phyloP scores from a whole-genome alignment of 2,329 filamentous ascomycete species.

The Rutstroemia sp. region DNA sequence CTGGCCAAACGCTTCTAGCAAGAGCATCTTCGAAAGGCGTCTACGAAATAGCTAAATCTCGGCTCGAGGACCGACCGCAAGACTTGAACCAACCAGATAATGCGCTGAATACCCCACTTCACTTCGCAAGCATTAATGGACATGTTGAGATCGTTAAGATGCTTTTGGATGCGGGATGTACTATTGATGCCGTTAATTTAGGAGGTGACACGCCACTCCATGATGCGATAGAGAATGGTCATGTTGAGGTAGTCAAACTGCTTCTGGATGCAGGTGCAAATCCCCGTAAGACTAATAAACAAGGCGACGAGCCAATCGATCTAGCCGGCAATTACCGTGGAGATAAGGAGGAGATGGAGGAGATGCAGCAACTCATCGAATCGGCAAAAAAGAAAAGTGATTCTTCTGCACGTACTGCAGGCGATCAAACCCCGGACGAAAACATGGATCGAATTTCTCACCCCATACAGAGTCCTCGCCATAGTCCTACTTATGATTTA shows the following conservation, averaged over 20 bases:
- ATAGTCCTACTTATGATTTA: conserved; percentile 40
- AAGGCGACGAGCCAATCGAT: conserved; percentile 86
- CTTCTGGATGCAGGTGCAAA: conserved; percentile 84
- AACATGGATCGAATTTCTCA: conserved; percentile 40
- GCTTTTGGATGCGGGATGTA: conserved; percentile 76
- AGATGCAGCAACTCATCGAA: conserved; percentile 64
- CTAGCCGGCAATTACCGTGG: conserved; percentile 69
- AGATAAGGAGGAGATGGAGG: conserved; percentile 40
- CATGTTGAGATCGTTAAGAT: conserved; percentile 82
- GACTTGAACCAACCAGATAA: conserved; percentile 88
- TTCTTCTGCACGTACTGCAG: conserved; percentile 48
- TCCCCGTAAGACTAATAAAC: conserved; percentile 79
- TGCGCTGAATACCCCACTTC: conserved; percentile 90
- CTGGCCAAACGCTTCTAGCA: conserved; percentile 85
- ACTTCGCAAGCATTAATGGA: conserved; percentile 85
- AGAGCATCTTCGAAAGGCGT: conserved; percentile 83
- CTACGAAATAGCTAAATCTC: conserved; percentile 65
- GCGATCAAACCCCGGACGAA: conserved; percentile 36
- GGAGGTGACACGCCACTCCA: conserved; percentile 90
- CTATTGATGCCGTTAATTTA: conserved; percentile 70
- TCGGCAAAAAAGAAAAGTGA: conserved; percentile 48
- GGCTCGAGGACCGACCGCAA: conserved; percentile 68
- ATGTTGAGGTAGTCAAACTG: conserved; percentile 79
- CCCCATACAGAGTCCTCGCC: conserved; percentile 50
- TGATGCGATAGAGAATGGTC: conserved; percentile 93